Percentiles rank a stretch among this genome's conserved stretches.
Evolutionary conservation across 192 early-diverging fungal genomes (phyloP).

Genomic region (Funneliformis mosseae): DNA sequence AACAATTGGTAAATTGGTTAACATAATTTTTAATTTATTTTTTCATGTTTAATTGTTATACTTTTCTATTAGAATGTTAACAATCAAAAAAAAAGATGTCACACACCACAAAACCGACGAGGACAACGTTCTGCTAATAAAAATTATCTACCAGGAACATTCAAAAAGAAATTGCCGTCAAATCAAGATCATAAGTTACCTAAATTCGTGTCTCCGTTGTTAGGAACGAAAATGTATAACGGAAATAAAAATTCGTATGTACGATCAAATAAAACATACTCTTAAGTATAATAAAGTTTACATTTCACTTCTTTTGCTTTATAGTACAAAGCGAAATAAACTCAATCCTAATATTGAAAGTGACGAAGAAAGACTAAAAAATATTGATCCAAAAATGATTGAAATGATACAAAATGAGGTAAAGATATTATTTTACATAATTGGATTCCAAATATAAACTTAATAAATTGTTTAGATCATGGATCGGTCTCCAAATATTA

Average conservation of each 20-base stretch:
- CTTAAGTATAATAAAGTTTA: not conserved
- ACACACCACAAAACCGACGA: not conserved
- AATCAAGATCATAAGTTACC: not conserved
- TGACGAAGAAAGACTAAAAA: constrained; percentile 60
- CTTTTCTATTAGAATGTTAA: not conserved
- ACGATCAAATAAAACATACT: not conserved
- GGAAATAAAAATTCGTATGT: not conserved
- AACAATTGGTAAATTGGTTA: constrained; percentile 4
- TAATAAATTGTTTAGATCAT: constrained; percentile 54
- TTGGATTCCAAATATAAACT: not conserved
- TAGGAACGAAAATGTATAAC: too few species aligned
- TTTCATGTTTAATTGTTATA: too few species aligned
- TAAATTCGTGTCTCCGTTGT: constrained; percentile 4
- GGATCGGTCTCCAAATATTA: constrained; percentile 55
- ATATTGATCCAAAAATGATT: constrained; percentile 86
- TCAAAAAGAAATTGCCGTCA: not conserved
- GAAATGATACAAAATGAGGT: constrained; percentile 89
- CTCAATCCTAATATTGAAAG: constrained; percentile 18
- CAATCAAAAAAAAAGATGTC: not conserved
- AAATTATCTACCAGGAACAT: not conserved
- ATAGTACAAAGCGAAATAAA: not conserved
- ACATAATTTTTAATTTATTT: not conserved
- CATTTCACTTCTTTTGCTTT: not conserved
- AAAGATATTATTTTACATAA: not conserved
- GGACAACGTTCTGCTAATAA: not conserved